Evolutionary conservation across 495 filamentous ascomycete species (phyloP), one percentile per base, ranked within the genome.

Genomic region (Achaetomiella virescens): DNA sequence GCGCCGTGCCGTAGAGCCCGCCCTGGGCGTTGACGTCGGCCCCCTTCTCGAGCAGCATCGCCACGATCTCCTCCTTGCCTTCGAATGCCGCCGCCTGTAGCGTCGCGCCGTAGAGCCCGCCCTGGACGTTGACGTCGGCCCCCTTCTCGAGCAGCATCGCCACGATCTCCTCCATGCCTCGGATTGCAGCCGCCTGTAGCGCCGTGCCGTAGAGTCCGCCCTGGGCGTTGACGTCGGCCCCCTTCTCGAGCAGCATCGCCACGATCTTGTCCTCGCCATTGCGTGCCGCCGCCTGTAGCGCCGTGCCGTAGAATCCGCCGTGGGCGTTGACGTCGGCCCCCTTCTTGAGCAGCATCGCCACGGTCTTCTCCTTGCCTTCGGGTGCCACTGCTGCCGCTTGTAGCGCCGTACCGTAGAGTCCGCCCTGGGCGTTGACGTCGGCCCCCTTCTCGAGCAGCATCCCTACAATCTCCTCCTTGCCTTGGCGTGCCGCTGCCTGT

Each of bases 301-400:
- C 48, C 6, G 2, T 11, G 6, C 36, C 48, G 22, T 27, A 42
- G n/a, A 29, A 0, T 8, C 48, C 48, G 11, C 48, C 48, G 10
- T n/a, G 21, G 0, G 48, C 36, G 24, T 51, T 51, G n/a, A 51
- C n/a, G 37, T 50, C 20, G 22, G 48, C 48, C 12, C 48, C 48
- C 9, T 17, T 18, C 12, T 50, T 21, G 21, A 50, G 11, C 3
- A 50, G 21, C 1, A 38, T 18, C 1, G 7, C 18, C 21, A 35
- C 21, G 3, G 7, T 35, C 12, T 17, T 14, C 9, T 2, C 6
- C 6, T 2, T 31, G 9, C 15, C 44, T 27, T 17, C 6, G 10
- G 25, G 4, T n/a, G n/a, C n/a, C n/a, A n/a, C 17, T 11, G 31
- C 37, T 1, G 48, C 48, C 0, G 35, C 33, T 22, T 50, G 48